Evolutionary conservation across 164 flowering plant genomes (phyloP).

Genomic region (Euptelea pleiosperma): DNA sequence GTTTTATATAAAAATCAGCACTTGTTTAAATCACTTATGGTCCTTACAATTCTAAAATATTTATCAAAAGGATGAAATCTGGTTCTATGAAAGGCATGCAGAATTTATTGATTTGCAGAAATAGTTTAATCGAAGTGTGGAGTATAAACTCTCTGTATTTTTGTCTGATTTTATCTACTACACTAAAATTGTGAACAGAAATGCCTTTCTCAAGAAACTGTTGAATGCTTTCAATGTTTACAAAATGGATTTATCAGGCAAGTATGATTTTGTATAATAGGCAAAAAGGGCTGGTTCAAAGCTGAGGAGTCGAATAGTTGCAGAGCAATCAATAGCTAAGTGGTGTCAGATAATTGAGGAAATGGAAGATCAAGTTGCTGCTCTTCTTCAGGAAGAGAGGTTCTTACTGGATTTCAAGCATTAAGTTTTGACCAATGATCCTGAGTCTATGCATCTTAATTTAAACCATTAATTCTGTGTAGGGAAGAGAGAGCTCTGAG

Average conservation of each 20-base stretch:
- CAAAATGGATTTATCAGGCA: neutral
- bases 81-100: neutral
- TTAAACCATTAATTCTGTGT: conserved; percentile 12
- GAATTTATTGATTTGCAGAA: no score
- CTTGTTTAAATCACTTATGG: no score
- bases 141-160: no score
- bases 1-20: no score
- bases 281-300: conserved; percentile 88
- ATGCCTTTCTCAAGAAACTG: conserved; percentile 1
- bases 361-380: conserved; percentile 83
- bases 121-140: no score
- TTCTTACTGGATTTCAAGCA: conserved; percentile 14
- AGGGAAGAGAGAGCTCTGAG: conserved; percentile 86
- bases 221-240: neutral
- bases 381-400: conserved; percentile 85
- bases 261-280: conserved; percentile 26
- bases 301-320: conserved; percentile 72
- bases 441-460: neutral
- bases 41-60: no score
- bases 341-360: conserved; percentile 83
- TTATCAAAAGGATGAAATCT: no score
- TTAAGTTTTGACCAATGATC: neutral
- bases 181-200: no score
- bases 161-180: no score
- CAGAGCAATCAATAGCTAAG: conserved; percentile 77